These are phyloP conservation scores for Madurella fahalii DNA, from an alignment of 2,329 filamentous ascomycete genomes.

Conservation along the genomic window DNA sequence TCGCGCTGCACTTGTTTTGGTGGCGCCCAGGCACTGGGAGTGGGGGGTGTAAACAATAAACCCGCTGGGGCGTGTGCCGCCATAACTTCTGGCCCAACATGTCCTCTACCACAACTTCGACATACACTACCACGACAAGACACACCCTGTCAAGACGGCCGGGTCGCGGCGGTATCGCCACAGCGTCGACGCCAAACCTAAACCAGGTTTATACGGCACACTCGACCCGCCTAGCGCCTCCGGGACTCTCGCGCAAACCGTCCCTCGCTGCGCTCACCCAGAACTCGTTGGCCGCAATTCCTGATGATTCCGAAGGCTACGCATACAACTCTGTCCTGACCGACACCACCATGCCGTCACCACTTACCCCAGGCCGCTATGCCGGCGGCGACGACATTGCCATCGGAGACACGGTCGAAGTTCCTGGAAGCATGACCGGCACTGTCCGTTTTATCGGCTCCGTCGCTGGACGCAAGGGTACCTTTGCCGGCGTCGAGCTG, in stretches of 20 bases:
- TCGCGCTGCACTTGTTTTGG: conserved; percentile 2
- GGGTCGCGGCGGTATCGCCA: conserved; percentile 39
- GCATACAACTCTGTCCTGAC: conserved; percentile 51
- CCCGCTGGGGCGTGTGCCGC: conserved; percentile 15
- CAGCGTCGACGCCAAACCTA: conserved; percentile 58
- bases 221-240: conserved; percentile 41
- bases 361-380: conserved; percentile 49
- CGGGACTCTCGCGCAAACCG: conserved; percentile 61
- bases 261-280: conserved; percentile 67
- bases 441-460: conserved; percentile 82
- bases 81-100: conserved; percentile 23
- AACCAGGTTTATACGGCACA: conserved; percentile 44
- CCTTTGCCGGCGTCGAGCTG: conserved; percentile 90
- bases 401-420: conserved; percentile 81
- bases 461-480: conserved; percentile 84
- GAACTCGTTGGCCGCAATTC: conserved; percentile 59
- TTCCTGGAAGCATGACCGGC: conserved; percentile 89
- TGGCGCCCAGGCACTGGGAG: conserved; percentile 1
- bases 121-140: conserved; percentile 32
- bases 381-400: conserved; percentile 53
- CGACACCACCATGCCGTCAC: conserved; percentile 48
- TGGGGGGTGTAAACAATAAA: conserved; percentile 27
- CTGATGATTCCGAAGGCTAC: conserved; percentile 63
- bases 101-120: conserved; percentile 35
- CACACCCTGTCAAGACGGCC: conserved; percentile 41